Percentiles rank a stretch among this genome's conserved stretches.
Conservation (phyloP, 495 filamentous ascomycete species). For the Penicillium samsonianum region DNA sequence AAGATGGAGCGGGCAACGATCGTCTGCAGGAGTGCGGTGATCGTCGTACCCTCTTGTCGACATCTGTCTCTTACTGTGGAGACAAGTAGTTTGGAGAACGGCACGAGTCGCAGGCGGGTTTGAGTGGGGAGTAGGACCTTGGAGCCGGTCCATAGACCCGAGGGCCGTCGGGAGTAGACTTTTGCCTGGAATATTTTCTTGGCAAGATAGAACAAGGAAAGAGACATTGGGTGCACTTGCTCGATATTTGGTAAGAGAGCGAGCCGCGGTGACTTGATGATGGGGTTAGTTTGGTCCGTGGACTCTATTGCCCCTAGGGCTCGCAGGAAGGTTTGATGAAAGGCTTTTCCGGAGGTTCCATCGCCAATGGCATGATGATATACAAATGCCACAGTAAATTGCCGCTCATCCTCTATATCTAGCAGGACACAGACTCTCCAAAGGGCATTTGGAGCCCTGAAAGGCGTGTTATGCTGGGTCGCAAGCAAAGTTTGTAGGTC, state of each 20-base stretch:
- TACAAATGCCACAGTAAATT: conserved; percentile 40
- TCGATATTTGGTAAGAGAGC: conserved; percentile 38
- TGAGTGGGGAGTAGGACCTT: conserved; percentile 22
- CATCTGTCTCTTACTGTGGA: conserved; percentile 26
- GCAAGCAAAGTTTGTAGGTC: conserved; percentile 40
- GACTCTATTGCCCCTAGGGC: conserved; percentile 21
- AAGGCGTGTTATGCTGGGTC: conserved; percentile 39
- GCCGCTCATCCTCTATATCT: conserved; percentile 19
- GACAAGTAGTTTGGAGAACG: conserved; percentile 24
- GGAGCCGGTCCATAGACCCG: conserved; percentile 30
- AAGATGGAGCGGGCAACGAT: conserved; percentile 40
- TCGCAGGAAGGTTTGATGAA: conserved; percentile 34
- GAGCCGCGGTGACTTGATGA: conserved; percentile 29
- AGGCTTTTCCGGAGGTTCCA: conserved; percentile 39
- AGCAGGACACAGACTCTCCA: conserved; percentile 44
- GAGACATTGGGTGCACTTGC: conserved; percentile 23
- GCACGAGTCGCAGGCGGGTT: conserved; percentile 22
- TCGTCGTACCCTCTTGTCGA: conserved; percentile 36
- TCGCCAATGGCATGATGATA: conserved; percentile 42
- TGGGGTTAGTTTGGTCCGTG: conserved; percentile 21
- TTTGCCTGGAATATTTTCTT: conserved; percentile 32
- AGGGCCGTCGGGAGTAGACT: conserved; percentile 23
- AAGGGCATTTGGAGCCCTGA: conserved; percentile 32
- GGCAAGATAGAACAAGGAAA: conserved; percentile 30
- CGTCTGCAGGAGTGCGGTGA: conserved; percentile 39